A percentile compares a stretch with the other conserved stretches of the same genome.
These are phyloP conservation scores for Didymosphaeria variabile DNA, from an alignment of 2,329 filamentous ascomycete species.

Conservation along the genomic window DNA sequence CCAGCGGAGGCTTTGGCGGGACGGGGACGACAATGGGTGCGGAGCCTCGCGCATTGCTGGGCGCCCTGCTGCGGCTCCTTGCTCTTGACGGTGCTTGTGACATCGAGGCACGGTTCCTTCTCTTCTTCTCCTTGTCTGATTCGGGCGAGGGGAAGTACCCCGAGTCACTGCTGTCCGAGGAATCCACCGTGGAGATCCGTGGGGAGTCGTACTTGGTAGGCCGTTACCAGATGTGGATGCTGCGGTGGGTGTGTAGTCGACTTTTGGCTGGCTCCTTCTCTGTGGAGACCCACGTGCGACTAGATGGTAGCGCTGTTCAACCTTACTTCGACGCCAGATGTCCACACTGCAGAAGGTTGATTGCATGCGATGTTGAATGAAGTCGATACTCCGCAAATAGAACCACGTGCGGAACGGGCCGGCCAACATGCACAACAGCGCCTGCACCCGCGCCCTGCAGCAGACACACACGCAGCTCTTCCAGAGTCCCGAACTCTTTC, in stretches of 20 bases:
- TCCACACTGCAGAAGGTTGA: not conserved
- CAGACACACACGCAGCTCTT: not conserved
- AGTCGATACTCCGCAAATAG: not conserved
- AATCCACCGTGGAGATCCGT: constrained; percentile 17
- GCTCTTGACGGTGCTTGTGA: constrained; percentile 40
- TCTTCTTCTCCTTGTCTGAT: constrained; percentile 23
- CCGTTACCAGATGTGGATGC: no score
- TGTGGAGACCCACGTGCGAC: not conserved
- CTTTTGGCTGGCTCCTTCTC: not conserved
- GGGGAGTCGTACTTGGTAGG: constrained; percentile 3
- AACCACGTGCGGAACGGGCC: constrained; percentile 2
- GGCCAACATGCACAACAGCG: not conserved
- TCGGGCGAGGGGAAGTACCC: constrained; percentile 26
- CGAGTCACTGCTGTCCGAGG: constrained; percentile 31
- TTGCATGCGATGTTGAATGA: not conserved
- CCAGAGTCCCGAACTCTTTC: not conserved
- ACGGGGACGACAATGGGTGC: constrained; percentile 36
- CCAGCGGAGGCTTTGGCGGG: constrained; percentile 39
- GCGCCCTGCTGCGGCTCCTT: constrained; percentile 41
- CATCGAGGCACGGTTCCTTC: constrained; percentile 26
- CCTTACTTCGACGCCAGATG: not conserved
- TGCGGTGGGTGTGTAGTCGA: constrained; percentile 1
- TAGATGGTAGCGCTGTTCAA: not conserved
- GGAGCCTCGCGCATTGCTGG: constrained; percentile 32
- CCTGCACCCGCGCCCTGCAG: not conserved